phyloP scores from a whole-genome alignment of 75 land plant genomes.

The Ceratopteris richardii region DNA sequence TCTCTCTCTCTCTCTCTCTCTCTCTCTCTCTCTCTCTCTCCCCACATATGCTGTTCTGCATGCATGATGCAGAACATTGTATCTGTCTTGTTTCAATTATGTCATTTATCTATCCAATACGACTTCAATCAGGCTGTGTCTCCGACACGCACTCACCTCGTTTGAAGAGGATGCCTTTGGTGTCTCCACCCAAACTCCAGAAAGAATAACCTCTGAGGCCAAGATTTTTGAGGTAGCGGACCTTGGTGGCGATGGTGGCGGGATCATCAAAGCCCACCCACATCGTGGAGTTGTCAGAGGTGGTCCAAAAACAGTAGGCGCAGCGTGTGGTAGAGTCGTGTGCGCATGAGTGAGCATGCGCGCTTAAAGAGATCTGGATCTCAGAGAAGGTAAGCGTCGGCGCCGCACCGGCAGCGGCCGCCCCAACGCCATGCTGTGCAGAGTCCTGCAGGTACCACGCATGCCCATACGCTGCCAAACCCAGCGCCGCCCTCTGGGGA shows the following conservation, averaged over 20 bases:
- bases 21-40: too few relatives aligned
- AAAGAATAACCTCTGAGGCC: slow-evolving; percentile 8
- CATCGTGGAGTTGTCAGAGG: not conserved
- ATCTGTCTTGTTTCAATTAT: too few relatives aligned
- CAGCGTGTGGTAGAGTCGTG: not conserved
- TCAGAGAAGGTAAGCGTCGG: not conserved
- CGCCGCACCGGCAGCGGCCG: slow-evolving; percentile 39
- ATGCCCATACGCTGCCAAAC: slow-evolving; percentile 56
- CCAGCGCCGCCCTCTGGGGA: slow-evolving; percentile 33
- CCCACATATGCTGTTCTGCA: too few relatives aligned
- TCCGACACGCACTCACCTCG: slow-evolving; percentile 12
- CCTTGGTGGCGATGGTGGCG: slow-evolving; percentile 7
- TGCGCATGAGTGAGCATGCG: not conserved
- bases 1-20: too few relatives aligned
- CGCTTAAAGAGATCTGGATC: not conserved
- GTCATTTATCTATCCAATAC: too few relatives aligned
- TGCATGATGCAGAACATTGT: too few relatives aligned
- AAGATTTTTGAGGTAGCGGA: slow-evolving; percentile 6
- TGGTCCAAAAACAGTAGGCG: not conserved
- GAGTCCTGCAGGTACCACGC: slow-evolving; percentile 45
- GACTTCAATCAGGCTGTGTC: too few relatives aligned
- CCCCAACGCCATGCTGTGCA: slow-evolving; percentile 30
- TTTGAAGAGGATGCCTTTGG: slow-evolving; percentile 6
- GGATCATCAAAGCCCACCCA: slow-evolving; percentile 10
- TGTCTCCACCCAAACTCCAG: slow-evolving; percentile 5